Evolutionary conservation across 2,329 filamentous ascomycete species (phyloP).

Genomic region (Ascomycota sp.): DNA sequence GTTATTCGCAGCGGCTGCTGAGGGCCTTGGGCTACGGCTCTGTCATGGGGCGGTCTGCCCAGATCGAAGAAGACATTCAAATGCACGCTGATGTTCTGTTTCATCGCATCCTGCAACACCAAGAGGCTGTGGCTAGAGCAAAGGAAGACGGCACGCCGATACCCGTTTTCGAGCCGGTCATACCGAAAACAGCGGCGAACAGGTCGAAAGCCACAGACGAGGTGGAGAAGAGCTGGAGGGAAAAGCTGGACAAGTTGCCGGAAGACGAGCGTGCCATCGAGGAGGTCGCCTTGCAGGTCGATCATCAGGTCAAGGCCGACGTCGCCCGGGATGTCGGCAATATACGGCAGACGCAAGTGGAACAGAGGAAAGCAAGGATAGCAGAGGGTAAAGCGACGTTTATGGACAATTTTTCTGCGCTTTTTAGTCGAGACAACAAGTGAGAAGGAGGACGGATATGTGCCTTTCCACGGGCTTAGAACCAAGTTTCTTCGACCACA

Average conservation of each 20-base stretch:
- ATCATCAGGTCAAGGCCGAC: constrained; percentile 36
- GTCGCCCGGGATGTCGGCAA: constrained; percentile 32
- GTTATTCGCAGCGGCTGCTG: constrained; percentile 44
- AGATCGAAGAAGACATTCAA: constrained; percentile 71
- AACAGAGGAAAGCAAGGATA: constrained; percentile 25
- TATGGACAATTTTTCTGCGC: constrained; percentile 9
- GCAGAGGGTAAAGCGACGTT: constrained; percentile 12
- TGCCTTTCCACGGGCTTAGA: too few relatives aligned
- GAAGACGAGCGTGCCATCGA: constrained; percentile 37
- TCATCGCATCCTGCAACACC: constrained; percentile 66
- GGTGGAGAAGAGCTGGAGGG: constrained; percentile 27
- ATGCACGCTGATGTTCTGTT: constrained; percentile 88
- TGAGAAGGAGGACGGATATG: constrained; percentile 1
- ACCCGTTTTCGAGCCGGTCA: constrained; percentile 35
- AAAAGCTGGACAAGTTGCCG: constrained; percentile 32
- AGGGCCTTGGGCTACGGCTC: constrained; percentile 75
- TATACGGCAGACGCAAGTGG: constrained; percentile 32
- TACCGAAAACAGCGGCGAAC: constrained; percentile 16
- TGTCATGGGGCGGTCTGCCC: constrained; percentile 36
- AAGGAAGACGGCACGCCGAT: constrained; percentile 34
- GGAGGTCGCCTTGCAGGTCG: constrained; percentile 38
- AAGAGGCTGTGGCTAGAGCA: constrained; percentile 48
- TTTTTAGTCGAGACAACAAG: constrained; percentile 11
- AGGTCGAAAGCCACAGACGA: constrained; percentile 17
- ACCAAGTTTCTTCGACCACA: too few relatives aligned